These are phyloP conservation scores for Saxophila tyrrhenica DNA, from an alignment of 495 filamentous ascomycete genomes.

Conservation along the genomic window DNA sequence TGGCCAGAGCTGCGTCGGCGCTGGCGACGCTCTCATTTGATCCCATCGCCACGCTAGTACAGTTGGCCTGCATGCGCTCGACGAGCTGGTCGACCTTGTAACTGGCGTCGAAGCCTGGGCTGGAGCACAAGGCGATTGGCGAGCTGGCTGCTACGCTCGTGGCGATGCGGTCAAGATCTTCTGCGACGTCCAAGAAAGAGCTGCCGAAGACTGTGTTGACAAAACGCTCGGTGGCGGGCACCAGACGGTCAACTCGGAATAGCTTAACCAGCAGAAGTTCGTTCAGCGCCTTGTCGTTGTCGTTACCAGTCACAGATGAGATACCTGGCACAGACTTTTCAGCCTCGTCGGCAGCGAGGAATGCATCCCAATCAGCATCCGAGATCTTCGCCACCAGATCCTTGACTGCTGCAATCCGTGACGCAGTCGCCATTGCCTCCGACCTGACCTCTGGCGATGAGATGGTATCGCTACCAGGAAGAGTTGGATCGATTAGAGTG, in stretches of 20 bases:
- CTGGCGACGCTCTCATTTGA: slow-evolving; percentile 85
- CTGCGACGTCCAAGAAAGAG: slow-evolving; percentile 64
- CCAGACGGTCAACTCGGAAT: slow-evolving; percentile 89
- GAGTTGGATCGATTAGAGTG: slow-evolving; percentile 63
- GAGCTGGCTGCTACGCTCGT: slow-evolving; percentile 71
- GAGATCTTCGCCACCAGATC: slow-evolving; percentile 51
- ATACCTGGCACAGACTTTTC: slow-evolving; percentile 65
- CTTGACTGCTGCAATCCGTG: slow-evolving; percentile 62
- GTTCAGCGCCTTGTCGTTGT: slow-evolving; percentile 64
- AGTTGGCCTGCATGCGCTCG: slow-evolving; percentile 64
- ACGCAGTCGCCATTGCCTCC: slow-evolving; percentile 49
- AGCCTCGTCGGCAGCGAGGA: slow-evolving; percentile 74
- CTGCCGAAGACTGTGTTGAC: slow-evolving; percentile 82
- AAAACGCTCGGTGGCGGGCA: slow-evolving; percentile 83
- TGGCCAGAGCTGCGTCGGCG: slow-evolving; percentile 90
- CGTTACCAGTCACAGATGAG: slow-evolving; percentile 55
- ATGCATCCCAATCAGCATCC: slow-evolving; percentile 61
- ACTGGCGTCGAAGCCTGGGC: slow-evolving; percentile 92
- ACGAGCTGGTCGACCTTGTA: slow-evolving; percentile 97
- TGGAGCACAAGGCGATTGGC: slow-evolving; percentile 85
- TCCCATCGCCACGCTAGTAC: slow-evolving; percentile 97
- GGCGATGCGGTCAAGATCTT: slow-evolving; percentile 76
- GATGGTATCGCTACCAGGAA: slow-evolving; percentile 70
- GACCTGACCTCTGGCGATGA: slow-evolving; percentile 44
- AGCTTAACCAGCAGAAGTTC: slow-evolving; percentile 83